Percentiles rank a stretch among this genome's conserved stretches.
phyloP scores from a whole-genome alignment of 1,139 yeast species.

The Eremothecium gossypii region DNA sequence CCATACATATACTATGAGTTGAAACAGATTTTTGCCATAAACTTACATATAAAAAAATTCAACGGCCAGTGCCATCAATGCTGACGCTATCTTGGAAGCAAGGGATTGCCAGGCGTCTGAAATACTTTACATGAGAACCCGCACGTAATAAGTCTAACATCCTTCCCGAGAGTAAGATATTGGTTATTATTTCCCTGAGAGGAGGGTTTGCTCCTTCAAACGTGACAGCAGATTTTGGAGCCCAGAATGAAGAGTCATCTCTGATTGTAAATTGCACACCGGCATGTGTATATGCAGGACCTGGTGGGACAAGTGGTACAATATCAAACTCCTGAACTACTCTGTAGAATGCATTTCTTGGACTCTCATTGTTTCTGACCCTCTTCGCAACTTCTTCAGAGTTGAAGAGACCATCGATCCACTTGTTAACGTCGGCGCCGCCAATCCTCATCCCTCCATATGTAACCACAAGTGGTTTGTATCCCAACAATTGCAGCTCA shows the following conservation, averaged over 20 bases:
- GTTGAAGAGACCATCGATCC: constrained; percentile 37
- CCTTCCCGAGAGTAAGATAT: background rate
- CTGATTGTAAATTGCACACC: constrained; percentile 39
- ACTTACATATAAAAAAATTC: too few relatives aligned
- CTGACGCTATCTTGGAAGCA: constrained; percentile 5
- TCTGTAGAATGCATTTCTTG: constrained; percentile 33
- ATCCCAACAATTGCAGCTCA: constrained; percentile 41
- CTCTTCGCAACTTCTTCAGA: constrained; percentile 20
- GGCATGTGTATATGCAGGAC: constrained; percentile 32
- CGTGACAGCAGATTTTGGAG: constrained; percentile 20
- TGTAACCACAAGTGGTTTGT: constrained; percentile 39
- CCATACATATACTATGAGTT: too few relatives aligned
- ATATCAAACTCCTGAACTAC: constrained; percentile 44
- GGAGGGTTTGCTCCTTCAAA: background rate
- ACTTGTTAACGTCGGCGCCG: constrained; percentile 36
- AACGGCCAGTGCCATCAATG: background rate
- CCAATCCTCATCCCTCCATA: constrained; percentile 52
- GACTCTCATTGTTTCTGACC: constrained; percentile 10
- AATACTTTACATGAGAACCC: background rate
- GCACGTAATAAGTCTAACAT: background rate
- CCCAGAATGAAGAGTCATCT: background rate
- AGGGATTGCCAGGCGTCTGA: constrained; percentile 4
- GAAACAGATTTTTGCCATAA: too few relatives aligned
- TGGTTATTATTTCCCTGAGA: background rate
- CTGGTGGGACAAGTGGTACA: constrained; percentile 46